Conservation (phyloP, 1,284 basidiomycete species). For the Cryptococcus wingfieldii region DNA sequence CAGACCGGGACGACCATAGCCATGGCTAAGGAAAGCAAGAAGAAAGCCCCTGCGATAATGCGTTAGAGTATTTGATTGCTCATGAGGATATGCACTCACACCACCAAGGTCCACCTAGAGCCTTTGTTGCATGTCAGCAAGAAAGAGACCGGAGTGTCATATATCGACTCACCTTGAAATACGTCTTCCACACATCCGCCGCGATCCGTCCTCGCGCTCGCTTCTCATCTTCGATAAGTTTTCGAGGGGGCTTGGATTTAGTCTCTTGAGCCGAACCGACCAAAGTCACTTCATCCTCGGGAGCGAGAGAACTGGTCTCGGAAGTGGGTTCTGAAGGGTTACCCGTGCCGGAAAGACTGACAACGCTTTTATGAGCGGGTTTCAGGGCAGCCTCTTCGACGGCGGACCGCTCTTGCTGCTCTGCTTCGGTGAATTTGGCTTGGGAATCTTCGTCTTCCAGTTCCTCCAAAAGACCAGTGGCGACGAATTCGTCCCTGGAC, state of each 20-base stretch:
- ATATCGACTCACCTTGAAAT: conserved; percentile 58
- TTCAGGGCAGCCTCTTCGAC: conserved; percentile 35
- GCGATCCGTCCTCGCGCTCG: conserved; percentile 76
- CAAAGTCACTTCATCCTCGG: conserved; percentile 31
- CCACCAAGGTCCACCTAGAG: conserved; percentile 41
- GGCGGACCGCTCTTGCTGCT: conserved; percentile 49
- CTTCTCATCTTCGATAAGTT: conserved; percentile 85
- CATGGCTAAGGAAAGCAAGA: conserved; percentile 58
- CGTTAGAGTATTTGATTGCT: conserved; percentile 51
- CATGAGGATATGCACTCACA: conserved; percentile 63
- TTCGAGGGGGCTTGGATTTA: conserved; percentile 62
- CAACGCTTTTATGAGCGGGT: conserved; percentile 38
- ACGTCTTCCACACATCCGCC: conserved; percentile 72
- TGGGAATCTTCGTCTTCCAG: conserved; percentile 60
- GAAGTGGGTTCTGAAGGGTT: conserved; percentile 25
- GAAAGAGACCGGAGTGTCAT: not conserved
- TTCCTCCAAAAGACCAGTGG: conserved; percentile 61
- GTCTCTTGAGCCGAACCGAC: conserved; percentile 29
- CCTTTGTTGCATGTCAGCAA: conserved; percentile 2
- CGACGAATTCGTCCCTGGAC: conserved; percentile 61
- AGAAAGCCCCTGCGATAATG: conserved; percentile 55
- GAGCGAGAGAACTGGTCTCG: conserved; percentile 42
- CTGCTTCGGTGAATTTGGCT: conserved; percentile 47
- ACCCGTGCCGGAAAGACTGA: conserved; percentile 28
- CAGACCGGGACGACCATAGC: conserved; percentile 69